These are phyloP conservation scores for Fusarium haematococcum DNA, from an alignment of 2,329 filamentous ascomycete genomes.

Conservation along the genomic window DNA sequence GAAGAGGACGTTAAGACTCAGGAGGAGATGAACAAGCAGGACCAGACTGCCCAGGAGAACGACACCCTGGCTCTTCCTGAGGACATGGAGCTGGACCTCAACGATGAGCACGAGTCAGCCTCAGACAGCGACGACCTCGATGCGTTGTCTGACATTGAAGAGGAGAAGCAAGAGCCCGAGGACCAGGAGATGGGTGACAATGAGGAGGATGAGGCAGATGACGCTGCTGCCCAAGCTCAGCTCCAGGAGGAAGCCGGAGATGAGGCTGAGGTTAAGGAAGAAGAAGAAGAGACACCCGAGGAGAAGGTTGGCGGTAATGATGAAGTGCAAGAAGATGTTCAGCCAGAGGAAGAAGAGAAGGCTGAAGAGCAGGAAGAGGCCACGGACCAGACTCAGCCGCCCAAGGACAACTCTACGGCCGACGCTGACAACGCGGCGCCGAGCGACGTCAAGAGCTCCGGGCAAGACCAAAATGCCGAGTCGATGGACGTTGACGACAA, in stretches of 20 bases:
- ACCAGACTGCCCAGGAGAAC: slow-evolving; percentile 84
- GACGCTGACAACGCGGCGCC: slow-evolving; percentile 72
- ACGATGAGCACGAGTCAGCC: slow-evolving; percentile 73
- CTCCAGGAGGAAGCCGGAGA: slow-evolving; percentile 52
- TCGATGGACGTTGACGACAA: slow-evolving; percentile 72
- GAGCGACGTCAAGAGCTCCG: slow-evolving; percentile 72
- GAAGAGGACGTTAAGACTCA: slow-evolving; percentile 67
- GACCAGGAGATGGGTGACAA: slow-evolving; percentile 54
- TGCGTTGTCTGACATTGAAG: slow-evolving; percentile 66
- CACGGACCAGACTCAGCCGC: slow-evolving; percentile 50
- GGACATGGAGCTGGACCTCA: slow-evolving; percentile 86
- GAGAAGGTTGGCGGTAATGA: slow-evolving; percentile 51
- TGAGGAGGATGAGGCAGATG: slow-evolving; percentile 52
- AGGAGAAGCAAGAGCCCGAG: slow-evolving; percentile 54
- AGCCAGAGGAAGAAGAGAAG: slow-evolving; percentile 62
- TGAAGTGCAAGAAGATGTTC: slow-evolving; percentile 61
- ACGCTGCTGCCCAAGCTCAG: slow-evolving; percentile 53
- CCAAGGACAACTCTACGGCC: slow-evolving; percentile 61
- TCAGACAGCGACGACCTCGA: slow-evolving; percentile 69
- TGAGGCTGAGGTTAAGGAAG: slow-evolving; percentile 69
- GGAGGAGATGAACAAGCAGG: slow-evolving; percentile 70
- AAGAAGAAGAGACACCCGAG: slow-evolving; percentile 67
- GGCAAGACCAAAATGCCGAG: slow-evolving; percentile 74
- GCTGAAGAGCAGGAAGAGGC: slow-evolving; percentile 67
- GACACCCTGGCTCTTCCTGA: slow-evolving; percentile 87